These are phyloP conservation scores for Lolium perenne DNA, from an alignment of 176 grass and related monocot genomes.

Conservation along the genomic window DNA sequence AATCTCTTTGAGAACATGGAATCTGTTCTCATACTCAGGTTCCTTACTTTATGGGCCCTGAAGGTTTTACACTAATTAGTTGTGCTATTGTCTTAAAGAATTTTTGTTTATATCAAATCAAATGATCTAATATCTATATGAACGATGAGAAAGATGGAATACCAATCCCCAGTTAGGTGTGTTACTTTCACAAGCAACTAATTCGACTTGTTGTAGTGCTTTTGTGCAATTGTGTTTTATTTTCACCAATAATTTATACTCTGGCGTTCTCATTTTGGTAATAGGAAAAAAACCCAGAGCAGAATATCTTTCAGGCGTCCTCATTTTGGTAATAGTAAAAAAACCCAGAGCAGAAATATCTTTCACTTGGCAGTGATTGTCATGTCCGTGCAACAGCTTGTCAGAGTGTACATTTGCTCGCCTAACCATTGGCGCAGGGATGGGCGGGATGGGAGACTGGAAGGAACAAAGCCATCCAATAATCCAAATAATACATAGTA, in stretches of 20 bases:
- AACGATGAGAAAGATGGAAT: neutral
- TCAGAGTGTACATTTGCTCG: no score
- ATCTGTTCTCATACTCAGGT: neutral
- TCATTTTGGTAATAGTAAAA: neutral
- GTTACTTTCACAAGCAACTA: neutral
- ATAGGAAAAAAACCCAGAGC: no score
- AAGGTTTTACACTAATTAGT: neutral
- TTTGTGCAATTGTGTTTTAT: neutral
- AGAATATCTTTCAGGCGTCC: no score
- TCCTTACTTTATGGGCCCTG: neutral
- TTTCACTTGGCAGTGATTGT: neutral
- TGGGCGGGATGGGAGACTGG: neutral
- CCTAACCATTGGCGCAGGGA: neutral
- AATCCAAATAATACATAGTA: no score
- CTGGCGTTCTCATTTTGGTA: neutral
- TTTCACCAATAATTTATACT: neutral
- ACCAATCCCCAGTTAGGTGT: neutral
- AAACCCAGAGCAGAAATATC: neutral
- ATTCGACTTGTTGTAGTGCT: neutral
- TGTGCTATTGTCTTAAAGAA: neutral
- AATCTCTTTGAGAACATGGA: neutral
- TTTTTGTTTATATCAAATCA: neutral
- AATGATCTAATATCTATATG: neutral
- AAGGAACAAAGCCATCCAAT: no score
- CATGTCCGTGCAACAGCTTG: no score